A percentile compares a stretch with the other conserved stretches of the same genome.
These are phyloP conservation scores for Cladosporium sp. DNA, from an alignment of 2,329 filamentous ascomycete species.

Conservation along the genomic window DNA sequence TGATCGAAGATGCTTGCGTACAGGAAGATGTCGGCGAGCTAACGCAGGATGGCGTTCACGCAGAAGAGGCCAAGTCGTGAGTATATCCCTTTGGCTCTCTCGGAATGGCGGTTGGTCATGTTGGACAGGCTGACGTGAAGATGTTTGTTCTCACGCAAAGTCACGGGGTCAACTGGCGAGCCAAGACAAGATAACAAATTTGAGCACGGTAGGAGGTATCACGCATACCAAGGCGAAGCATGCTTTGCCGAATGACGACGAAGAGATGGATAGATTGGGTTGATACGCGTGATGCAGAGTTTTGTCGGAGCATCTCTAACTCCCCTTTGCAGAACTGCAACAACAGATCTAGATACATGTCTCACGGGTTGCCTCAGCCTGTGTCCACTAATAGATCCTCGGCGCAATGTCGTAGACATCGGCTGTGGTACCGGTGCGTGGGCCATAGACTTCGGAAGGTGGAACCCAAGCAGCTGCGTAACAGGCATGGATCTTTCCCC, in stretches of 20 bases:
- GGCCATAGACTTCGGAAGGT: constrained; percentile 35
- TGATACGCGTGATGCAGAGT: background rate
- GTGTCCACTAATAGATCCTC: constrained; percentile 23
- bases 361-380: constrained; percentile 23
- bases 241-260: constrained; percentile 27
- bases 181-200: constrained; percentile 24
- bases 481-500: constrained; percentile 45
- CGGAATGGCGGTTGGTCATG: too few species aligned
- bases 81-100: background rate
- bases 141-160: background rate
- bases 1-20: background rate
- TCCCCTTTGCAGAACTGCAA: constrained; percentile 13
- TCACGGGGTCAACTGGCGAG: constrained; percentile 21
- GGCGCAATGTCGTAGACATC: constrained; percentile 41
- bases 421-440: constrained; percentile 50
- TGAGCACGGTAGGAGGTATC: constrained; percentile 36
- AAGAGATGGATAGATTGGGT: constrained; percentile 23
- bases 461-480: constrained; percentile 33
- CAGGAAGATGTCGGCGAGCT: background rate
- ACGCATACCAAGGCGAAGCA: constrained; percentile 32
- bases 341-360: constrained; percentile 20
- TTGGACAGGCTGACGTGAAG: background rate
- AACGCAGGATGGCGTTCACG: background rate
- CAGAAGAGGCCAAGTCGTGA: background rate
- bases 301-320: background rate